phyloP scores from a whole-genome alignment of 169 alveolate species.

The Plasmodium malariae region DNA sequence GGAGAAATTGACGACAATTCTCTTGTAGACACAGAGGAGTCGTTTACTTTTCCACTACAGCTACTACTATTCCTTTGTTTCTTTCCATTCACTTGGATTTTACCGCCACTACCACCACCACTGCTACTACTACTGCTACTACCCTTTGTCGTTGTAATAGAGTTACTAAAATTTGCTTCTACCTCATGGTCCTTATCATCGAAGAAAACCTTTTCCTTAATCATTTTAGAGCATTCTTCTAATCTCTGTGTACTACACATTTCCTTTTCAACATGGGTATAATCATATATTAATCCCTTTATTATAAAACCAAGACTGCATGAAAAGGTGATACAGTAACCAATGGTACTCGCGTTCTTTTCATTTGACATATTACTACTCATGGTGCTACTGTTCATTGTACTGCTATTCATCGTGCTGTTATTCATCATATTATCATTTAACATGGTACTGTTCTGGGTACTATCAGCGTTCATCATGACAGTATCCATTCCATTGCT shows the following conservation, averaged over 20 bases:
- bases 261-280: constrained; percentile 78
- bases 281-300: constrained; percentile 43
- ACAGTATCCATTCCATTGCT: not conserved
- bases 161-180: not conserved
- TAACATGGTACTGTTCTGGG: too few relatives aligned
- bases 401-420: too few relatives aligned
- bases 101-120: not conserved
- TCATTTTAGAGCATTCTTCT: constrained; percentile 49
- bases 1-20: too few relatives aligned
- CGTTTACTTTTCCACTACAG: not conserved
- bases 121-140: not conserved
- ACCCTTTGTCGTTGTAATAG: not conserved
- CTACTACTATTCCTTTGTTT: not conserved
- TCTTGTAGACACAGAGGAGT: not conserved
- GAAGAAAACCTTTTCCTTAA: not conserved
- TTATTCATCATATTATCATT: too few relatives aligned
- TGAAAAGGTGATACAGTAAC: constrained; percentile 59
- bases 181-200: not conserved
- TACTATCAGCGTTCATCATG: too few relatives aligned
- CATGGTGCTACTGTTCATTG: too few relatives aligned
- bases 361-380: too few relatives aligned
- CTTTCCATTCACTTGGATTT: not conserved
- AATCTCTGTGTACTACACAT: constrained; percentile 80
- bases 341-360: constrained; percentile 1
- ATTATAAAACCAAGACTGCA: constrained; percentile 38